Evolutionary conservation across 306 rosid species (phyloP).

Genomic region (Corylus heterophylla): DNA sequence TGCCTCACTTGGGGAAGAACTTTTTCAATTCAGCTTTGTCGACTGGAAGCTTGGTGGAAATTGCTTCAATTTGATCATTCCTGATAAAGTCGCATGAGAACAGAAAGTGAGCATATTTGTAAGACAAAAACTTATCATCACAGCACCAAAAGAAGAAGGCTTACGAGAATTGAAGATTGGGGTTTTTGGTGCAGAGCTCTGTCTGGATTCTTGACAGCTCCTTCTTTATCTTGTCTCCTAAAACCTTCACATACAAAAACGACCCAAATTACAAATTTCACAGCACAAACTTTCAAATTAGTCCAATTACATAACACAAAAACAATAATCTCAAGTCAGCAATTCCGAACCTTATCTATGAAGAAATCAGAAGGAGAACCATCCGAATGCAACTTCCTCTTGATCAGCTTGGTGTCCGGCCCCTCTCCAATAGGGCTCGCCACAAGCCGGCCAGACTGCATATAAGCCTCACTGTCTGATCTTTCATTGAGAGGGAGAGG

Average conservation of each 20-base stretch:
- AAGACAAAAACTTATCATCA: neutral
- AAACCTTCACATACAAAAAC: constrained; percentile 44
- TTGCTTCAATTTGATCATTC: constrained; percentile 58
- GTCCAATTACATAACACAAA: neutral
- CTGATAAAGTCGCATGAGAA: constrained; percentile 23
- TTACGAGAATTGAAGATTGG: constrained; percentile 72
- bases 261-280: constrained; percentile 8
- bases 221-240: constrained; percentile 75
- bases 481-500: constrained; percentile 69
- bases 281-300: constrained; percentile 10
- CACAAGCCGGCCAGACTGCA: constrained; percentile 30
- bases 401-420: constrained; percentile 58
- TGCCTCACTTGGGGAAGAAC: constrained; percentile 54
- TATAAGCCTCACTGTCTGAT: constrained; percentile 54
- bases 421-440: constrained; percentile 56
- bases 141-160: constrained; percentile 12
- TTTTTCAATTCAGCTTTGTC: constrained; percentile 58
- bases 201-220: constrained; percentile 77
- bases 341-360: constrained; percentile 69
- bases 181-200: constrained; percentile 71
- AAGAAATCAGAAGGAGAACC: constrained; percentile 80
- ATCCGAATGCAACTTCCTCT: constrained; percentile 67
- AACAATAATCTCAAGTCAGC: neutral
- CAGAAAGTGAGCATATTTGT: neutral
- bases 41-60: constrained; percentile 58